Percentiles rank a stretch among this genome's conserved stretches.
Evolutionary conservation across 2,329 filamentous ascomycete species (phyloP).

Genomic region (Colletotrichum echinochloae): DNA sequence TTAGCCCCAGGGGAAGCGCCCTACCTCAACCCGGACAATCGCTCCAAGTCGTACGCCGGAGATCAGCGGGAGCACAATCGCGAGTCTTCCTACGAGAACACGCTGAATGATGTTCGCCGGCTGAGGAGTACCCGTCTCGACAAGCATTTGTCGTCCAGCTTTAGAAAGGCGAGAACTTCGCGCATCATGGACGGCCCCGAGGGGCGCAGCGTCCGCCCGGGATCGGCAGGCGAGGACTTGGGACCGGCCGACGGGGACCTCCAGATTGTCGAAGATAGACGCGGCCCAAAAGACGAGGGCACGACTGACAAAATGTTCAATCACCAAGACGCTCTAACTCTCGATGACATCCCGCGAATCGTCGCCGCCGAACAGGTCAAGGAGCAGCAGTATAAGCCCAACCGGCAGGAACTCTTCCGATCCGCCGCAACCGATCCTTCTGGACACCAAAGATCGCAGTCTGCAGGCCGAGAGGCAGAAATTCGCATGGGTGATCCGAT

Average conservation of each 20-base stretch:
- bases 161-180: constrained; percentile 89
- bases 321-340: constrained; percentile 88
- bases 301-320: constrained; percentile 87
- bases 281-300: constrained; percentile 73
- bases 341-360: constrained; percentile 96
- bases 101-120: constrained; percentile 92
- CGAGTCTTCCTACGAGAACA: constrained; percentile 90
- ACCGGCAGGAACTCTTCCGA: constrained; percentile 75
- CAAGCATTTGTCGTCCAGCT: constrained; percentile 92
- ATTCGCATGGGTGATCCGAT: constrained; percentile 65
- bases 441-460: constrained; percentile 75
- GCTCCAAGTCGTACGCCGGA: constrained; percentile 80
- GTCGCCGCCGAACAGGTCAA: constrained; percentile 95
- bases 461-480: constrained; percentile 63
- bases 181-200: constrained; percentile 92
- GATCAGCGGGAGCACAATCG: constrained; percentile 70
- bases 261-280: constrained; percentile 80
- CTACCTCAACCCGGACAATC: constrained; percentile 72
- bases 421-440: constrained; percentile 67
- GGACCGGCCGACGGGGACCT: constrained; percentile 68
- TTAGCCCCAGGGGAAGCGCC: constrained; percentile 45
- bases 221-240: constrained; percentile 74
- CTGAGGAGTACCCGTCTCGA: constrained; percentile 94
- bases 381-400: constrained; percentile 82
- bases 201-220: constrained; percentile 74